Evolutionary conservation across 768 basidiomycete species (phyloP), one percentile per base, ranked within the genome.

Genomic region (Lactarius psammicola): DNA sequence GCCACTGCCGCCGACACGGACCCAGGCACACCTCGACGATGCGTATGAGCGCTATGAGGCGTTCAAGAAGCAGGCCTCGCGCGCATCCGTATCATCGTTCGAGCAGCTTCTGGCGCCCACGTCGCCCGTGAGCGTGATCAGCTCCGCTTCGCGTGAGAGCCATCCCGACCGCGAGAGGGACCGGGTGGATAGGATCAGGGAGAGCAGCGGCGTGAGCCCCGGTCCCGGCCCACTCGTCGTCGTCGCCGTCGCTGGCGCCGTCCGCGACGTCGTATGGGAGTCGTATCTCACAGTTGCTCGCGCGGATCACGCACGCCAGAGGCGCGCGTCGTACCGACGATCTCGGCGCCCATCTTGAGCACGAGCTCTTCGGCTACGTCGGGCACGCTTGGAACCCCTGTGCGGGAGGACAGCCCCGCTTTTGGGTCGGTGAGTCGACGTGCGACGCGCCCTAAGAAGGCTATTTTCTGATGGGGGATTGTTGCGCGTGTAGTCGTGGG

Each of bases 31-130:
- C 18, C 74, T 90, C 42, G 89, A 94, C 70, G 94, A 96, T 74
- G 95, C 95, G 0, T 96, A 89, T 74, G 91, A 92, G 63, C 82
- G 93, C 42, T 97, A 96, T 72, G 92, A 95, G 74, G 80, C 87
- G n/a, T 95, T 88, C 76, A 85, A 85, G 72, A 84, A 85, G 71
- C 77, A 76, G 53, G 81, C 82, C 60, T 67, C 72, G 26, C 78
- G 89, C 59, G 75, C 87, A 66, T 89, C 90, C 10, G 77, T 85
- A n/a, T 81, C 87, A 3, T 91, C 89, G 15, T 72, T 83, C 8
- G 85, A 87, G 36, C 80, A 79, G 0, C 59, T 66, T 0, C 62
- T 65, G 13, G 71, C 60, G 60, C 56, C 63, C 28, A 57, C 23
- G n/a, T 65, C 38, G 65, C 71, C 60, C 23, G 58, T 33, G 18